phyloP scores from a whole-genome alignment of 2,329 filamentous ascomycete species.

The Colletotrichum cordylinicola region DNA sequence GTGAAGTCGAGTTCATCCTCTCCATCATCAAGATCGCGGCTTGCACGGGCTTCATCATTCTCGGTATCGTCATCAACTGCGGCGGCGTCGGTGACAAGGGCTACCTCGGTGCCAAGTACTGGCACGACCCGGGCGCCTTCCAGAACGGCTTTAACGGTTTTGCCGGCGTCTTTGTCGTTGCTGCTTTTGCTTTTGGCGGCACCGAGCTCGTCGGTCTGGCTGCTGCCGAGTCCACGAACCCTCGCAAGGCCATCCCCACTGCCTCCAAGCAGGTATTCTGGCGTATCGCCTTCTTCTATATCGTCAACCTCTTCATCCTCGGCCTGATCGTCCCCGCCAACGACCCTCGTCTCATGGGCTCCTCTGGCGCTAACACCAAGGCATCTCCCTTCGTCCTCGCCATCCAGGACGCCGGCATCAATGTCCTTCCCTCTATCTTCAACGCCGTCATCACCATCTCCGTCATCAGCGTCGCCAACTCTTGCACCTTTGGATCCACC shows the following conservation, averaged over 20 bases:
- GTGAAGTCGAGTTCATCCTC: constrained; percentile 64
- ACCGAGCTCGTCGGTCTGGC: constrained; percentile 29
- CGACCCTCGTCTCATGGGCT: constrained; percentile 24
- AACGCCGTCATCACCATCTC: constrained; percentile 56
- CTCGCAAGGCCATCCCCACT: constrained; percentile 27
- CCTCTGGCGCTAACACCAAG: constrained; percentile 45
- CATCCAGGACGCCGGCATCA: constrained; percentile 55
- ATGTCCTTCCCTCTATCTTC: constrained; percentile 56
- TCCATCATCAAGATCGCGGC: constrained; percentile 58
- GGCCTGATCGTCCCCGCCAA: constrained; percentile 26
- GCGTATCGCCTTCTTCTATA: constrained; percentile 28
- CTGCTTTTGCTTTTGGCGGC: constrained; percentile 25
- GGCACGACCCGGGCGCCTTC: constrained; percentile 26
- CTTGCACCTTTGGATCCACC: constrained; percentile 55
- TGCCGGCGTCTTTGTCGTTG: constrained; percentile 24
- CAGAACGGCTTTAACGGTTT: constrained; percentile 29
- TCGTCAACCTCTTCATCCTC: constrained; percentile 26
- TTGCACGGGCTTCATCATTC: constrained; percentile 22
- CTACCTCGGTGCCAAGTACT: constrained; percentile 26
- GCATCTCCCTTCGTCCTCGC: constrained; percentile 58
- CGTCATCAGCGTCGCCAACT: constrained; percentile 58
- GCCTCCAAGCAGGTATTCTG: constrained; percentile 30
- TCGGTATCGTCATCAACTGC: constrained; percentile 27
- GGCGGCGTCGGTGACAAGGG: constrained; percentile 23
- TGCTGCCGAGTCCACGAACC: constrained; percentile 28